A percentile compares a stretch with the other conserved stretches of the same genome.
Evolutionary conservation across 352 stramenopile genomes (phyloP).

Genomic region (Globisporangium parvum): DNA sequence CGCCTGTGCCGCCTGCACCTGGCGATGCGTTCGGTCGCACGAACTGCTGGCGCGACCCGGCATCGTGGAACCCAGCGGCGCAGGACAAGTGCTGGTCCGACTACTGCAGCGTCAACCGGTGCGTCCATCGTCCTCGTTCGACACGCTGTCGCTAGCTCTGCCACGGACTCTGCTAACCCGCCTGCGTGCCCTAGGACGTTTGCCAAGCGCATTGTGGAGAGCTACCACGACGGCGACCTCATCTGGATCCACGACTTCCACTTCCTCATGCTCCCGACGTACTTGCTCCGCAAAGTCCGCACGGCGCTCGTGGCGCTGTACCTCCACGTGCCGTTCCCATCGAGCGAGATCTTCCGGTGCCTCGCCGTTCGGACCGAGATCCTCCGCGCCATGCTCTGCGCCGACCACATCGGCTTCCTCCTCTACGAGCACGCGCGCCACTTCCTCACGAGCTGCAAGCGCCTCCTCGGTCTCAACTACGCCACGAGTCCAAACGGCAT

Average conservation of each 20-base stretch:
- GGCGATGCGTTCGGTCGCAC: slow-evolving; percentile 10
- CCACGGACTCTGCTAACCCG: too few relatives aligned
- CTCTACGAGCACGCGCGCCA: slow-evolving; percentile 92
- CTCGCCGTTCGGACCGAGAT: slow-evolving; percentile 89
- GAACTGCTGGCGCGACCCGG: slow-evolving; percentile 42
- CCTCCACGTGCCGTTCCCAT: slow-evolving; percentile 97
- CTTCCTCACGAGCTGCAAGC: slow-evolving; percentile 89
- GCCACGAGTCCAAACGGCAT: slow-evolving; percentile 80
- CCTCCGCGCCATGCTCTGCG: slow-evolving; percentile 85
- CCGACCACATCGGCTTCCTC: slow-evolving; percentile 92
- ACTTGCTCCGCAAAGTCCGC: slow-evolving; percentile 88
- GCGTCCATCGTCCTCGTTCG: background rate
- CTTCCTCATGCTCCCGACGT: slow-evolving; percentile 96
- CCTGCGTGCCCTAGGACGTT: slow-evolving; percentile 23
- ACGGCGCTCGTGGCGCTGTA: slow-evolving; percentile 95
- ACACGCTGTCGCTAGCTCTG: too few relatives aligned
- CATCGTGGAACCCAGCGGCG: slow-evolving; percentile 74
- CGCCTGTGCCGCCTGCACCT: background rate
- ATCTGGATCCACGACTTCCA: slow-evolving; percentile 99
- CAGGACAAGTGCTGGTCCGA: slow-evolving; percentile 74
- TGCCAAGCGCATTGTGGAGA: slow-evolving; percentile 52
- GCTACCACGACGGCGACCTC: slow-evolving; percentile 76
- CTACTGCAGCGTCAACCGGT: slow-evolving; percentile 74
- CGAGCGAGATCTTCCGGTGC: slow-evolving; percentile 97
- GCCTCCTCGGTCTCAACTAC: slow-evolving; percentile 94